A percentile compares a stretch with the other conserved stretches of the same genome.
Conservation (phyloP, 2,329 filamentous ascomycete genomes). For the Botrytis deweyae region DNA sequence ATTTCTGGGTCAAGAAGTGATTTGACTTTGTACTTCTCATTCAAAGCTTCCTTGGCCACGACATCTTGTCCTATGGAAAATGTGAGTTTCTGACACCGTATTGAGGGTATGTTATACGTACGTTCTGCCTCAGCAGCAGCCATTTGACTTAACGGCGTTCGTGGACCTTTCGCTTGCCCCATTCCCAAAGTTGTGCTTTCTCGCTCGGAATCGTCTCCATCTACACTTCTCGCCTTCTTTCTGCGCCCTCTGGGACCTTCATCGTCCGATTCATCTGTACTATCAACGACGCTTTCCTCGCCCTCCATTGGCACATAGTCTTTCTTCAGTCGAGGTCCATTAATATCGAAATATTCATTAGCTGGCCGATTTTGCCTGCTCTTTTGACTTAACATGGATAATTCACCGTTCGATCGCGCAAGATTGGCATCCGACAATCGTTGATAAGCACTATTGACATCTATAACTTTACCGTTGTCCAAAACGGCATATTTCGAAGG, state of each 20-base stretch:
- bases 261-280: constrained; percentile 57
- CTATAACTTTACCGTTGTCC: constrained; percentile 60
- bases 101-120: constrained; percentile 46
- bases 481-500: constrained; percentile 48
- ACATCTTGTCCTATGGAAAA: constrained; percentile 29
- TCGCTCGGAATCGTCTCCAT: constrained; percentile 35
- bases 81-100: not conserved
- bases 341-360: constrained; percentile 26
- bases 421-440: constrained; percentile 71
- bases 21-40: constrained; percentile 34
- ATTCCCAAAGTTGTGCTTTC: constrained; percentile 40
- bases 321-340: constrained; percentile 35
- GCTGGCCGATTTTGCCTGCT: constrained; percentile 30
- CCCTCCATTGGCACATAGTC: constrained; percentile 34
- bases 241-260: constrained; percentile 62
- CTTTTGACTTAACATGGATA: constrained; percentile 48
- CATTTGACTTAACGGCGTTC: constrained; percentile 59
- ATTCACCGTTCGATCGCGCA: constrained; percentile 59
- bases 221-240: constrained; percentile 43
- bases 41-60: constrained; percentile 26
- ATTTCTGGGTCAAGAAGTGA: constrained; percentile 58
- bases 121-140: constrained; percentile 78
- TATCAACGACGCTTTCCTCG: constrained; percentile 35
- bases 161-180: constrained; percentile 42
- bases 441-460: constrained; percentile 69